These are phyloP conservation scores for Rubroshorea leprosula DNA, from an alignment of 345 rosid genomes.

Conservation along the genomic window DNA sequence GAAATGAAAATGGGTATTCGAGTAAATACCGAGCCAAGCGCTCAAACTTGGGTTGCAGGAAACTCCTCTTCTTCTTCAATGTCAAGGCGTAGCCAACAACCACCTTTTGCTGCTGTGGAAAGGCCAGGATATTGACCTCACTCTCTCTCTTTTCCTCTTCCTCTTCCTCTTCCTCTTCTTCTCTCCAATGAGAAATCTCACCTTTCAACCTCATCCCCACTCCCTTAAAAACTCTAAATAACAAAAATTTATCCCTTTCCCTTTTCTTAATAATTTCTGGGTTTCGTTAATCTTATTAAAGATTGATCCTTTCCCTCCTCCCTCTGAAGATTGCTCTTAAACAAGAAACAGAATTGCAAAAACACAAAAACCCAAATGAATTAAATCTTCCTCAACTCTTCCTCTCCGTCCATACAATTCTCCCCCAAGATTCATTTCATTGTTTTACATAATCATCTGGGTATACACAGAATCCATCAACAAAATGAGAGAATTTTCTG, in stretches of 20 bases:
- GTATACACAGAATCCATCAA: too few species aligned
- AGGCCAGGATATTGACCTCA: background rate
- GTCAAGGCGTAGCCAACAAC: slow-evolving; percentile 92
- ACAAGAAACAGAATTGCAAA: too few species aligned
- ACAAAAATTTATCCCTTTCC: background rate
- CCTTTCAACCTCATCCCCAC: slow-evolving; percentile 48
- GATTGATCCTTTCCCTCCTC: too few species aligned
- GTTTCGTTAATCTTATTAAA: background rate
- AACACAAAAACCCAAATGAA: too few species aligned
- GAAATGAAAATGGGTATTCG: background rate
- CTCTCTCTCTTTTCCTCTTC: slow-evolving; percentile 15
- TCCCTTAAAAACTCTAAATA: slow-evolving; percentile 13
- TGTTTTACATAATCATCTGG: too few species aligned
- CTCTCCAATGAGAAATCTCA: slow-evolving; percentile 24
- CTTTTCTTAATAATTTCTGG: slow-evolving; percentile 1
- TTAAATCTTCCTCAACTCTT: too few species aligned
- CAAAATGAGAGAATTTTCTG: too few species aligned
- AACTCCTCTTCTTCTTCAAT: slow-evolving; percentile 83
- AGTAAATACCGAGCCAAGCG: slow-evolving; percentile 54
- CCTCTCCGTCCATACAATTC: too few species aligned
- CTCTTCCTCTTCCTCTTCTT: slow-evolving; percentile 22
- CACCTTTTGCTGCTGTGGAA: slow-evolving; percentile 22
- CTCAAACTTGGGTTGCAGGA: slow-evolving; percentile 84
- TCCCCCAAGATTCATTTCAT: too few species aligned
- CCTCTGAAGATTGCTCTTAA: too few species aligned